Conservation (phyloP, 805 yeast genomes). For the Millerozyma acaciae region DNA sequence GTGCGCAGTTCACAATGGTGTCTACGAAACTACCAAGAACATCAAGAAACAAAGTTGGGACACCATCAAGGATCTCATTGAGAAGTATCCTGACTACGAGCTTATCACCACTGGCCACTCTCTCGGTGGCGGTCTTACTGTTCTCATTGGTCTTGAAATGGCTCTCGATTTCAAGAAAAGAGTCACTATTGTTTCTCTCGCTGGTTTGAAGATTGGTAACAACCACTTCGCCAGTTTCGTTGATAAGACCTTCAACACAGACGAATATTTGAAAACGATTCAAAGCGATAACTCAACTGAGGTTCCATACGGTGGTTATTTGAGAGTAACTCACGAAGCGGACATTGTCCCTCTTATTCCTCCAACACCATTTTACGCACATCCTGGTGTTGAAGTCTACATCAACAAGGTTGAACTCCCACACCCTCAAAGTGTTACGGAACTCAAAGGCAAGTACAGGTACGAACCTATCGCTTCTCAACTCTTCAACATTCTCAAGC, state of each 20-base stretch:
- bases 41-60: not conserved
- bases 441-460: not conserved
- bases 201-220: constrained; percentile 3
- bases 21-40: not conserved
- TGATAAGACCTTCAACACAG: constrained; percentile 3
- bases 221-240: not conserved
- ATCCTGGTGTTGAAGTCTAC: constrained; percentile 1
- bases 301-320: not conserved
- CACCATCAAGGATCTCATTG: not conserved
- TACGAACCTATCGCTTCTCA: not conserved
- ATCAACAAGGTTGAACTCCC: constrained; percentile 1
- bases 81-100: constrained; percentile 1
- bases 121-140: too few species aligned
- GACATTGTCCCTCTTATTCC: constrained; percentile 1
- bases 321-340: constrained; percentile 1
- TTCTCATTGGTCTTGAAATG: constrained; percentile 1
- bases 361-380: not conserved
- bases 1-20: not conserved
- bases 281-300: not conserved
- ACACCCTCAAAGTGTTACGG: not conserved
- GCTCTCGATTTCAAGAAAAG: not conserved
- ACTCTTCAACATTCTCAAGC: not conserved
- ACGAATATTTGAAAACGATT: not conserved
- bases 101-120: constrained; percentile 1
- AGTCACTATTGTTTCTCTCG: constrained; percentile 1